Percentiles rank a stretch among this genome's conserved stretches.
Conservation (phyloP, 192 early-diverging fungal species). For the Backusella morwellensis region DNA sequence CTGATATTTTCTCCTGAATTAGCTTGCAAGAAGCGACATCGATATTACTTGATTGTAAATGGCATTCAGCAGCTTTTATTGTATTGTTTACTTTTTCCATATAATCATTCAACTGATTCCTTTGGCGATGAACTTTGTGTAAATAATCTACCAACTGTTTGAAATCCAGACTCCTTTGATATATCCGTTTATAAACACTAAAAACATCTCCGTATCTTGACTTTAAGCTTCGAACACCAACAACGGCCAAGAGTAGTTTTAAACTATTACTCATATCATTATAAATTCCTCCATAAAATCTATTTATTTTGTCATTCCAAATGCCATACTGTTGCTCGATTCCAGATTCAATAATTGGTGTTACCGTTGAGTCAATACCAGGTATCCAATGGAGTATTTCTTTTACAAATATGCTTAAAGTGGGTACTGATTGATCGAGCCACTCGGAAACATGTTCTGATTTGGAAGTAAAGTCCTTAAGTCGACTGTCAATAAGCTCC, state of each 20-base stretch:
- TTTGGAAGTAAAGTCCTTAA: background rate
- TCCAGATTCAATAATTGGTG: background rate
- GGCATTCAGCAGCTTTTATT: background rate
- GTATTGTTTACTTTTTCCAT: background rate
- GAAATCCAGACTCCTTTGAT: background rate
- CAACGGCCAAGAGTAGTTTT: background rate
- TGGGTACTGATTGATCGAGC: background rate
- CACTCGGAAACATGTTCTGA: background rate
- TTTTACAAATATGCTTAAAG: background rate
- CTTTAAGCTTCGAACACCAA: background rate
- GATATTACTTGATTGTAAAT: background rate
- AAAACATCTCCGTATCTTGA: background rate
- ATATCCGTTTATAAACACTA: constrained; percentile 2
- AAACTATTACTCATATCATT: background rate
- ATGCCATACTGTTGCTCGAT: background rate
- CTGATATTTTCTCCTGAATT: background rate
- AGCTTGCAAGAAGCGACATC: background rate
- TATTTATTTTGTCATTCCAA: background rate
- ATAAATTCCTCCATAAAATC: background rate
- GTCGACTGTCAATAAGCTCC: constrained; percentile 4
- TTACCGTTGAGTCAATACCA: background rate
- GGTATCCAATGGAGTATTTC: background rate
- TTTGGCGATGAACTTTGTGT: background rate
- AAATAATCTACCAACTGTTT: background rate
- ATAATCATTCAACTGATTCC: background rate